A percentile compares a stretch with the other conserved stretches of the same genome.
These are phyloP conservation scores for Euptelea pleiosperma DNA, from an alignment of 164 flowering plant species.

Conservation along the genomic window DNA sequence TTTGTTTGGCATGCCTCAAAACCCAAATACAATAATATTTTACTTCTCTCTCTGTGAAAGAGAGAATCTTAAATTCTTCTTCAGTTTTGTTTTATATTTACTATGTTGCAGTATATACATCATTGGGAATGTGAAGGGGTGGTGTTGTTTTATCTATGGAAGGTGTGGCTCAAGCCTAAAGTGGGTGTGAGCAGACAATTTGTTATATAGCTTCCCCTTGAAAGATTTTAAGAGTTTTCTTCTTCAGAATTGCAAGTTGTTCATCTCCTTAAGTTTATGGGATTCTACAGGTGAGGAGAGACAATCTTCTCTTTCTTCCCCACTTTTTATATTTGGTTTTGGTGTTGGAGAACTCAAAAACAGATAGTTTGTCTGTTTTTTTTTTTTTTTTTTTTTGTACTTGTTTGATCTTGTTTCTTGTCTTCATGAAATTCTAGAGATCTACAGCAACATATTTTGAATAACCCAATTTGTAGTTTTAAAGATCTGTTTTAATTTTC, in stretches of 20 bases:
- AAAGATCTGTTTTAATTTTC: slow-evolving; percentile 6
- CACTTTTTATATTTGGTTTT: slow-evolving; percentile 2
- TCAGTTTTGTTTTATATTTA: slow-evolving; percentile 5
- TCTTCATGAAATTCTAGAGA: slow-evolving; percentile 7
- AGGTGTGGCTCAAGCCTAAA: slow-evolving; percentile 6
- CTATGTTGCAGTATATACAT: slow-evolving; percentile 27
- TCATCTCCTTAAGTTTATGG: slow-evolving; percentile 9
- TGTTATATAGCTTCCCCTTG: slow-evolving; percentile 8
- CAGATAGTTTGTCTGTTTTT: slow-evolving; percentile 7
- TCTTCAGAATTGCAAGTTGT: slow-evolving; percentile 10
- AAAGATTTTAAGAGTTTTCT: background rate
- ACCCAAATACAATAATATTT: slow-evolving; percentile 16
- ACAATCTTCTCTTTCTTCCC: slow-evolving; percentile 6
- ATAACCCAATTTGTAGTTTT: background rate
- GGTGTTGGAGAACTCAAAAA: slow-evolving; percentile 9
- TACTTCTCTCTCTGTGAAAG: slow-evolving; percentile 11
- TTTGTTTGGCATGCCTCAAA: slow-evolving; percentile 36
- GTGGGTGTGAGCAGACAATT: slow-evolving; percentile 8
- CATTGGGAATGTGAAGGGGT: slow-evolving; percentile 31
- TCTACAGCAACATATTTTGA: background rate
- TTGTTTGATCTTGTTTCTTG: slow-evolving; percentile 7
- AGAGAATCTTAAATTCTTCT: slow-evolving; percentile 28
- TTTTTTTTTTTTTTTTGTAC: background rate
- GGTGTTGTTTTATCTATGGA: slow-evolving; percentile 14
- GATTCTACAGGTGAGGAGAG: slow-evolving; percentile 17